Percentiles rank a stretch among this genome's conserved stretches.
Evolutionary conservation across 257 asterid species (phyloP).

Genomic region (Solanum etuberosum): DNA sequence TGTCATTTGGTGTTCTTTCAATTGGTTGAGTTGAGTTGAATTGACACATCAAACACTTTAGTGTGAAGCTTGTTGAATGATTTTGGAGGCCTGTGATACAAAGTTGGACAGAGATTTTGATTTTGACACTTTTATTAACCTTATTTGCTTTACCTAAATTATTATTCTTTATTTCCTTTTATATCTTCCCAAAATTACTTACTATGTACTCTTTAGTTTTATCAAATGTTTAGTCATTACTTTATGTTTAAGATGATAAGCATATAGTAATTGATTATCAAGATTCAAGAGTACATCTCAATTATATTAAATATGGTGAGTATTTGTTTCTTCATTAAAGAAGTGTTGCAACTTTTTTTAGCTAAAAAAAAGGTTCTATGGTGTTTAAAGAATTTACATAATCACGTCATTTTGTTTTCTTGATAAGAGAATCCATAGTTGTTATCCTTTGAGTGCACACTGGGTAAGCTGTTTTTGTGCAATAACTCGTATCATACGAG

Average conservation of each 20-base stretch:
- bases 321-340: background rate
- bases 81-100: background rate
- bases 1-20: background rate
- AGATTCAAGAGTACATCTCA: background rate
- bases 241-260: background rate
- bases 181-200: background rate
- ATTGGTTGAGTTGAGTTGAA: slow-evolving; percentile 1
- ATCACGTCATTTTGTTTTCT: background rate
- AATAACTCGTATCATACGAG: background rate
- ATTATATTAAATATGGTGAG: background rate
- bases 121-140: background rate
- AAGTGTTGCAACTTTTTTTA: background rate
- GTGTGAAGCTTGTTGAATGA: background rate
- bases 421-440: background rate
- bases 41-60: background rate
- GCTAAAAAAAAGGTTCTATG: background rate
- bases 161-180: background rate
- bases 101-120: background rate
- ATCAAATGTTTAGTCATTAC: background rate
- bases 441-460: background rate
- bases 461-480: background rate
- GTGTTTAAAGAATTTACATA: background rate
- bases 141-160: background rate
- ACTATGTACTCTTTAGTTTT: background rate
- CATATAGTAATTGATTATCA: background rate